Evolutionary conservation across 2,329 filamentous ascomycete species (phyloP).

Genomic region (Hypoxylon sp.): DNA sequence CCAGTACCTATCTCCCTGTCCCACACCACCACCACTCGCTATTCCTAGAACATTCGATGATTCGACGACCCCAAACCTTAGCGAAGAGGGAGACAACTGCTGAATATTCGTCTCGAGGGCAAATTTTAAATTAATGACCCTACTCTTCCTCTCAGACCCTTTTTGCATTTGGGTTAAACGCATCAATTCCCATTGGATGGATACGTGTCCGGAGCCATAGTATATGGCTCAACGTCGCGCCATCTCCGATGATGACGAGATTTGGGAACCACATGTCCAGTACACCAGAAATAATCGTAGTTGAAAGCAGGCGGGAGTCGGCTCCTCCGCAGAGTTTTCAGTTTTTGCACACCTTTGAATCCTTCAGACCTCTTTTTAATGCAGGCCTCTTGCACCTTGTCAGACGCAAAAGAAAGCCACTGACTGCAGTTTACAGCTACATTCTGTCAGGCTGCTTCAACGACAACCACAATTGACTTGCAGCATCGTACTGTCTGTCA

Average conservation of each 20-base stretch:
- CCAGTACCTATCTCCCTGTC: slow-evolving; percentile 36
- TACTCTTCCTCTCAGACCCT: slow-evolving; percentile 32
- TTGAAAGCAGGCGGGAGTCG: slow-evolving; percentile 23
- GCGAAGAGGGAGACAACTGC: slow-evolving; percentile 24
- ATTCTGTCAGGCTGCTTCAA: slow-evolving; percentile 30
- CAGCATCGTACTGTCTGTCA: slow-evolving; percentile 26
- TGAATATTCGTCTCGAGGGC: slow-evolving; percentile 29
- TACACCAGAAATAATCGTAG: slow-evolving; percentile 23
- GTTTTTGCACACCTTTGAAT: slow-evolving; percentile 30
- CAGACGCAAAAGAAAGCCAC: slow-evolving; percentile 37
- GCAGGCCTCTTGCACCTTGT: slow-evolving; percentile 28
- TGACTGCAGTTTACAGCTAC: slow-evolving; percentile 26
- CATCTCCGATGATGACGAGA: slow-evolving; percentile 36
- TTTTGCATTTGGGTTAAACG: slow-evolving; percentile 33
- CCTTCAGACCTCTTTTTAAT: slow-evolving; percentile 30
- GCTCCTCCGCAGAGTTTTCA: slow-evolving; percentile 31
- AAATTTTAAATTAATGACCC: slow-evolving; percentile 38
- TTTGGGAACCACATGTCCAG: slow-evolving; percentile 22
- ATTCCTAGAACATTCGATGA: slow-evolving; percentile 45
- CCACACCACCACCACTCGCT: slow-evolving; percentile 30
- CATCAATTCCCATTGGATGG: slow-evolving; percentile 32
- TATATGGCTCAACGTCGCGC: slow-evolving; percentile 36
- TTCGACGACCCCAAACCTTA: slow-evolving; percentile 32
- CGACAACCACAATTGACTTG: slow-evolving; percentile 25
- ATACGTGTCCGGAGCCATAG: slow-evolving; percentile 21